Base-by-base conservation (phyloP, 192 early-diverging fungal species). In the Neocallimastix lanati region DNA sequence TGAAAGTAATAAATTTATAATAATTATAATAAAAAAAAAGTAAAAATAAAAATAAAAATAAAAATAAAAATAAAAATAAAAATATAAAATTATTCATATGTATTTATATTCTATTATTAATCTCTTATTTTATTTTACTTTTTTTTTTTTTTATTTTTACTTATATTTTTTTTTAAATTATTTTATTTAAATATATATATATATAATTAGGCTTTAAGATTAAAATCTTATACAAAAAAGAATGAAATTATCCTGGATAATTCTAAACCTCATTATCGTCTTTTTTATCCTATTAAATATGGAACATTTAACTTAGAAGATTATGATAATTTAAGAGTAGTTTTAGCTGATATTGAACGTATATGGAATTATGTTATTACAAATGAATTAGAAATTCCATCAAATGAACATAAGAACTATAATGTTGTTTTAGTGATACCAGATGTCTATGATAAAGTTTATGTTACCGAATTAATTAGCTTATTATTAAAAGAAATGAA, bases 361-460 rank as follows among this genome's bases (percentile, higher is more conserved):
- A 95, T 97, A 37, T 95, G 93, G 95, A 90, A 87, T 27, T 86
- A 88, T 14, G 88, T 87, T 4, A 90, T 97, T 27, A 84, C 88
- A 29, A 83, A 81, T 9, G 93, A 95, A 82, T 84, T 96, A 28
- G 90, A 87, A 12, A 91, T 97, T 67, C 82, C 85, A 27, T 82
- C 85, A 2, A 81, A 82, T 1, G 85, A 91, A 28, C 88, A 95
- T 29, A 76, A 85, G 80, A 83, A 82, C 28, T 91, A 88, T 81
- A 92, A 92, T 80, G 93, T 86, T 37, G 88, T 95, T n/a, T 85
- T 94, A n/a, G 88, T 95, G 4, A 90, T 97, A 27, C 94, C 95
- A 3, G 95, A 97, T 50, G 29, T 93, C 4, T 94, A 87, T 81
- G 90, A 85, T 81, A 88, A 88, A 40, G 58, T 86, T 12, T 89